Evolutionary conservation across 768 basidiomycete genomes (phyloP).

Genomic region (Leccinum variicolor): DNA sequence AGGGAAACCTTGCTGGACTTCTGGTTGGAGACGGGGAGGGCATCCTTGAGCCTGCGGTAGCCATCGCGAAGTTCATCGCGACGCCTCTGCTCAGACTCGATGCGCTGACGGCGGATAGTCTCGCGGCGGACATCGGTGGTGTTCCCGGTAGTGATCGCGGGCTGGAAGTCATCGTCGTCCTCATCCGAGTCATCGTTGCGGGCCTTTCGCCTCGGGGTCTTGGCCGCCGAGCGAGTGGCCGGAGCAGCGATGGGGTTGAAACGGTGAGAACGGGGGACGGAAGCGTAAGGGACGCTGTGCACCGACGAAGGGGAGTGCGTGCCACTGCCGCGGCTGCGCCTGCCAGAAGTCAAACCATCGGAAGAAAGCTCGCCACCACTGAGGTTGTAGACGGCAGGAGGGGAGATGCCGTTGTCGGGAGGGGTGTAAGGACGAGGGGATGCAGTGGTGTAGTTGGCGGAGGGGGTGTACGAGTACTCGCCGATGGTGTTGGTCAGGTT

Average conservation of each 20-base stretch:
- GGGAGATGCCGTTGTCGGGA: slow-evolving; percentile 62
- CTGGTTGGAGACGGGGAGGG: slow-evolving; percentile 86
- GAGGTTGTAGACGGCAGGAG: slow-evolving; percentile 69
- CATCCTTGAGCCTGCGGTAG: slow-evolving; percentile 87
- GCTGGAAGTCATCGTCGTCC: slow-evolving; percentile 73
- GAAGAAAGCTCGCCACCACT: slow-evolving; percentile 70
- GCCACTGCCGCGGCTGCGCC: slow-evolving; percentile 69
- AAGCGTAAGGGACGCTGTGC: slow-evolving; percentile 50
- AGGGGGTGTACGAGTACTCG: slow-evolving; percentile 58
- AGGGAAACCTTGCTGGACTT: slow-evolving; percentile 91
- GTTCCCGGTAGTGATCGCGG: slow-evolving; percentile 39
- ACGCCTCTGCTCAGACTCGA: slow-evolving; percentile 90
- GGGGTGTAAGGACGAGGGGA: slow-evolving; percentile 70
- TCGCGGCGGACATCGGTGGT: slow-evolving; percentile 75
- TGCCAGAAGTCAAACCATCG: slow-evolving; percentile 62
- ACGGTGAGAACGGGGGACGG: slow-evolving; percentile 72
- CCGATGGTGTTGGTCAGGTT: slow-evolving; percentile 53
- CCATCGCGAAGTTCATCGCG: slow-evolving; percentile 92
- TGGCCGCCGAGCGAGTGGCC: slow-evolving; percentile 51
- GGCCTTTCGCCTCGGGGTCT: slow-evolving; percentile 43
- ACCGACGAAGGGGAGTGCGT: slow-evolving; percentile 50
- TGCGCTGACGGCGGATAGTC: slow-evolving; percentile 88
- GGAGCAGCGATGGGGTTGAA: slow-evolving; percentile 68
- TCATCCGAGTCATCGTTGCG: slow-evolving; percentile 71
- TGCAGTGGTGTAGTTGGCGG: slow-evolving; percentile 49